Conservation (phyloP, 2,329 filamentous ascomycete species). For the Epicoccum nigrum region DNA sequence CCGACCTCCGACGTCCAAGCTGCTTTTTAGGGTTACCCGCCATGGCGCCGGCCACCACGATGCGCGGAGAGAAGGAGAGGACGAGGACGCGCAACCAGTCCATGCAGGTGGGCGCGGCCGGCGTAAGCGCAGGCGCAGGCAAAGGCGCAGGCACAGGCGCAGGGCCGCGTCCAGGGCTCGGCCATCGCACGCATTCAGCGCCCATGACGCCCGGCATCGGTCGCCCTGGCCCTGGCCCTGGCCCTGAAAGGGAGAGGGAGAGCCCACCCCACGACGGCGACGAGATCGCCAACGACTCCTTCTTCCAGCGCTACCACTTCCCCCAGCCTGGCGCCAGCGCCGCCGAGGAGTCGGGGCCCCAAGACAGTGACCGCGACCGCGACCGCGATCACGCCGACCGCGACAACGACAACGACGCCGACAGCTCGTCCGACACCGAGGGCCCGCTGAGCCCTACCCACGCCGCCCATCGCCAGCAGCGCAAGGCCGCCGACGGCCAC, state of each 20-base stretch:
- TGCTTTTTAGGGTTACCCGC: neutral
- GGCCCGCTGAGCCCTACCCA: constrained; percentile 47
- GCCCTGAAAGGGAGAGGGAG: too few species aligned
- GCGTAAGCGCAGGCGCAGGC: neutral
- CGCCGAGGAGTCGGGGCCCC: constrained; percentile 30
- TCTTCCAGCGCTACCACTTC: constrained; percentile 52
- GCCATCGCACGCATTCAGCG: constrained; percentile 48
- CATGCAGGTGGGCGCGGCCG: constrained; percentile 14
- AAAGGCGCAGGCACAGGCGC: neutral
- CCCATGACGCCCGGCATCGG: constrained; percentile 41
- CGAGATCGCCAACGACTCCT: constrained; percentile 48
- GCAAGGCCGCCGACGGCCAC: neutral
- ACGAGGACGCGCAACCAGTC: constrained; percentile 31
- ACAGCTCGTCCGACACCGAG: constrained; percentile 47
- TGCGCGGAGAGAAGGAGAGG: constrained; percentile 28
- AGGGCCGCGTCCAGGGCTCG: constrained; percentile 36
- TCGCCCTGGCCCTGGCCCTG: too few species aligned
- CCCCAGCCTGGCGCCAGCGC: constrained; percentile 31
- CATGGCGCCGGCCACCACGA: constrained; percentile 1
- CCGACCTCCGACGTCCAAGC: neutral
- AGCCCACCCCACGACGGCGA: constrained; percentile 58
- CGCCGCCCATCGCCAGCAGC: constrained; percentile 32
- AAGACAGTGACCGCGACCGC: too few species aligned
- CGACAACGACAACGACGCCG: constrained; percentile 24
- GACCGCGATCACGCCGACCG: constrained; percentile 33